Evolutionary conservation across 176 grass and related monocot genomes (phyloP), one percentile per base, ranked within the genome.

Genomic region (Calamus simplicifolius): DNA sequence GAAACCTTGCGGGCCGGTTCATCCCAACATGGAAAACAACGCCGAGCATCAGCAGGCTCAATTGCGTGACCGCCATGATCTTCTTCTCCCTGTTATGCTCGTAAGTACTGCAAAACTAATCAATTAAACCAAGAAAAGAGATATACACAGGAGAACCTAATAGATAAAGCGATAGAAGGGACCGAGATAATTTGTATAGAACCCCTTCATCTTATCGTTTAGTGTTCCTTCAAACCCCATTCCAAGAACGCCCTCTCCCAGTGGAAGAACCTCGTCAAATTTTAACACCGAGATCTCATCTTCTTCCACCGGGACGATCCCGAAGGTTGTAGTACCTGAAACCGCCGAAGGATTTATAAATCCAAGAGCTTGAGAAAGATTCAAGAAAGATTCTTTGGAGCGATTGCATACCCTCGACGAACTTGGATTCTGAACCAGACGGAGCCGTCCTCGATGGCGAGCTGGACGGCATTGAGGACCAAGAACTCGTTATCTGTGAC

Each of bases 1-100:
- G 28, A 50, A 53, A 95, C 90, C 86, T 90, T 95, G 59, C 85
- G 90, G 79, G 78, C 76, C 0, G 92, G 92, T 29, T 97, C 92
- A 72, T 97, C 86, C 92, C 92, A 97, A 59, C 92, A 90, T 5
- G 92, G 86, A 27, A 96, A 96, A 61, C 91, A 96, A 19, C 80
- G 77, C 51, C 86, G 64, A 30, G 86, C 86, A 55, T 90, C 86
- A 68, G 80, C 82, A 25, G 91, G 86, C 57, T 85, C 80, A 71
- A 96, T 30, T 96, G 86, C 61, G 86, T 96, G 10, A 96, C 91
- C 55, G 80, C 83, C 91, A 96, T 96, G 68, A 85, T 90, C 62
- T 80, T 84, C 74, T 85, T 96, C 77, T 87, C 86, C 17, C 86
- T 86, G 51, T 87, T 85, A 73, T 90, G 64, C 59, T 87, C 86